Evolutionary conservation across 768 basidiomycete species (phyloP), one percentile per base, ranked within the genome.

Genomic region (Trametes meyenii): DNA sequence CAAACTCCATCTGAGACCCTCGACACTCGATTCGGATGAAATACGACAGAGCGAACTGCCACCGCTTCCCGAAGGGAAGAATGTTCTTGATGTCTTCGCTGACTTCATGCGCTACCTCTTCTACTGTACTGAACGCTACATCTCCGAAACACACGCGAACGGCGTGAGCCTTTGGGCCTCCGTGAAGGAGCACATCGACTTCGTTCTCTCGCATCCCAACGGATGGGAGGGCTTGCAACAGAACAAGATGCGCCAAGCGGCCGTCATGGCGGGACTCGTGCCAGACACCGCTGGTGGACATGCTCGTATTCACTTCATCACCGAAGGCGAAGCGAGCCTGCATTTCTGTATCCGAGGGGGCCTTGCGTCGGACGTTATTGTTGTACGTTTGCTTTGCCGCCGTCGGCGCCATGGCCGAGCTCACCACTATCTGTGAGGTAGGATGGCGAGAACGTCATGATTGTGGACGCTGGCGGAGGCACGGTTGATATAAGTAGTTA

Each of bases 151-250:
- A 2, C 80, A 83, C 49, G 67, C 76, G 0, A 77, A 73, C 61
- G 83, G 85, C 2, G 63, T 40, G 17, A 70, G 74, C 11, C 65
- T 85, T 4, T 85, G 83, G 84, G 68, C 67, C 7, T 77, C 76
- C 11, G 63, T 85, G 10, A 73, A 79, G 63, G 65, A 71, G 12
- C 71, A 64, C 12, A 77, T 83, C 38, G 78, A 84, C 39, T 83
- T 80, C 60, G 76, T 88, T 3, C 77, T 88, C 23, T 80, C 79
- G 0, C 86, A 87, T 65, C 86, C 86, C 3, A 87, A 87, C 61
- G 86, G 84, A 0, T 88, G 86, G 86, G 86, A 83, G 62, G 83
- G 84, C 0, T 71, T 69, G 1, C 86, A 88, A 66, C 86, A 88
- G 63, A 73, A 72, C 24, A 75, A 80, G 66, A 84, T 88, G 74